A percentile compares a stretch with the other conserved stretches of the same genome.
Evolutionary conservation across 2,329 filamentous ascomycete species (phyloP).

Genomic region (Phyllachora maydis): DNA sequence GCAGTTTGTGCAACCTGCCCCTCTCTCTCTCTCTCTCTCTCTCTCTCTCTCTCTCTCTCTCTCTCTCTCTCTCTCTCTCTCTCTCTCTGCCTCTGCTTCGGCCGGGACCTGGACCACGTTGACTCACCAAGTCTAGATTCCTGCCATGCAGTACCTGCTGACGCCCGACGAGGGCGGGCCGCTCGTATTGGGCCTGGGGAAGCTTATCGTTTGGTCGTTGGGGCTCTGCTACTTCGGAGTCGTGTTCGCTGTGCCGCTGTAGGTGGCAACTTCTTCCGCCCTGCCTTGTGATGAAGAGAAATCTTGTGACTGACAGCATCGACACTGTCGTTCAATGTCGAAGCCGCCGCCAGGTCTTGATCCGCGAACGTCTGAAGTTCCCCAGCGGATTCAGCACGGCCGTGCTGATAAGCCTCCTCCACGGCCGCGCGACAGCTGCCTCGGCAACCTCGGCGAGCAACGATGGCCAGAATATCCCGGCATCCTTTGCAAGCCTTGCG

Average conservation of each 20-base stretch:
- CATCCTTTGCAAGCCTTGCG: conserved; percentile 21
- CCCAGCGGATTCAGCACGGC: conserved; percentile 92
- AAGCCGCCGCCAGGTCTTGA: conserved; percentile 70
- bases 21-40: no score
- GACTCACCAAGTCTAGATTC: no score
- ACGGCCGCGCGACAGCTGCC: conserved; percentile 26
- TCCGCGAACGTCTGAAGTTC: conserved; percentile 80
- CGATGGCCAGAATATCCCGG: conserved; percentile 13
- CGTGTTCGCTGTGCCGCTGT: conserved; percentile 81
- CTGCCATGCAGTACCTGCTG: conserved; percentile 75
- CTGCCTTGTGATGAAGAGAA: background rate
- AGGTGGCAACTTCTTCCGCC: conserved; percentile 2
- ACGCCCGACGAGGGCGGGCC: conserved; percentile 61
- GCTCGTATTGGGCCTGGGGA: conserved; percentile 48
- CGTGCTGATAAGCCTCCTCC: conserved; percentile 75
- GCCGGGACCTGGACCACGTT: no score
- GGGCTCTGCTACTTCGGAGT: conserved; percentile 94
- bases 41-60: no score
- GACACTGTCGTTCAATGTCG: background rate
- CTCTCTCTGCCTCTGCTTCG: no score
- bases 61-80: no score
- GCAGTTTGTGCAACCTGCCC: no score
- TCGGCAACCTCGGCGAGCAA: background rate
- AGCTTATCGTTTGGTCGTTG: conserved; percentile 74
- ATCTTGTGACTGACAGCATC: background rate